These are phyloP conservation scores for Lipomyces mesembrius DNA, from an alignment of 805 yeast species.

Conservation along the genomic window DNA sequence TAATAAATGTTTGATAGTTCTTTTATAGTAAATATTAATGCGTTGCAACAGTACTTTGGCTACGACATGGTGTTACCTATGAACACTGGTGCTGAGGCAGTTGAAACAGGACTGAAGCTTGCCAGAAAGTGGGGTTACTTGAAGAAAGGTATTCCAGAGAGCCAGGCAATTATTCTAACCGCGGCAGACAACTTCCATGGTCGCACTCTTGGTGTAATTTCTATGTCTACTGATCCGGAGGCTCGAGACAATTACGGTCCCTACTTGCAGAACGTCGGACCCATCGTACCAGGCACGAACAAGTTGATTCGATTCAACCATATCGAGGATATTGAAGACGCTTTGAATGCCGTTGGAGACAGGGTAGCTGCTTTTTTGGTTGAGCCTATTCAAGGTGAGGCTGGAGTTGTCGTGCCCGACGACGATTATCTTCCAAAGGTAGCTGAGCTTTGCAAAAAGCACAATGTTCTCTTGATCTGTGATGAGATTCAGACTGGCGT, in stretches of 20 bases:
- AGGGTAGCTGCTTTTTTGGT: constrained; percentile 86
- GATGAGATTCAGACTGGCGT: constrained; percentile 98
- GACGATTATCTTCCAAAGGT: constrained; percentile 75
- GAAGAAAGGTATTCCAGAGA: constrained; percentile 78
- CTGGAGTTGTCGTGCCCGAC: constrained; percentile 96
- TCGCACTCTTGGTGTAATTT: constrained; percentile 90
- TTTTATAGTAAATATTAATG: neutral
- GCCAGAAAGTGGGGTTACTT: constrained; percentile 98
- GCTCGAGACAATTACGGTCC: constrained; percentile 91
- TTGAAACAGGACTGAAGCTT: constrained; percentile 88
- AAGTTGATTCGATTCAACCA: constrained; percentile 77
- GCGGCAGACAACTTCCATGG: constrained; percentile 95
- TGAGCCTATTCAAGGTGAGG: constrained; percentile 98
- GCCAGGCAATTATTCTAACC: constrained; percentile 84
- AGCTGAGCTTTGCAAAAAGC: constrained; percentile 63
- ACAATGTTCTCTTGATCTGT: constrained; percentile 87
- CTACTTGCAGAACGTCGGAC: constrained; percentile 80
- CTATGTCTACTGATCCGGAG: constrained; percentile 95
- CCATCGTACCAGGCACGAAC: constrained; percentile 76
- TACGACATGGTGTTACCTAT: constrained; percentile 94
- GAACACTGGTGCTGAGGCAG: constrained; percentile 99
- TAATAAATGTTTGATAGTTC: constrained; percentile 3
- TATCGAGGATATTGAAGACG: constrained; percentile 83
- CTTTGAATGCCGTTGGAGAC: constrained; percentile 81
- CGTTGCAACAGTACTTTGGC: constrained; percentile 58